These are phyloP conservation scores for Harringtonia lauricola DNA, from an alignment of 2,329 filamentous ascomycete species.

Conservation along the genomic window DNA sequence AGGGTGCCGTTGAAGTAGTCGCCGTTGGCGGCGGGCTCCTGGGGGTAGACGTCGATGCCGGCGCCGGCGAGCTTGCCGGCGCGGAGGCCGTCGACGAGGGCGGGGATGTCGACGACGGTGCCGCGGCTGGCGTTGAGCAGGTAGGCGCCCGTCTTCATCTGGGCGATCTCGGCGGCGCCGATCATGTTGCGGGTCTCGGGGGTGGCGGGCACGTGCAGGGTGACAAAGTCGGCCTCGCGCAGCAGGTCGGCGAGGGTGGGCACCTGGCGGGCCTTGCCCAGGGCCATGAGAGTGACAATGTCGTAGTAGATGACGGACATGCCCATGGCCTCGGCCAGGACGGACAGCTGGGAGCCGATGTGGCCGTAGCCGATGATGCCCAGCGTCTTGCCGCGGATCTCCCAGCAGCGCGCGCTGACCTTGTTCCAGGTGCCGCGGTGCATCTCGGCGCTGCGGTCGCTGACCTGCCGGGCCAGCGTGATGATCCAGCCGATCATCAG, in stretches of 20 bases:
- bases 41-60: constrained; percentile 91
- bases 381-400: constrained; percentile 93
- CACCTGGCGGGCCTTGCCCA: constrained; percentile 82
- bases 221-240: constrained; percentile 77
- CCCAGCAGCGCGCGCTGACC: constrained; percentile 93
- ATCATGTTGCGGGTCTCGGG: constrained; percentile 92
- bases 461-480: constrained; percentile 76
- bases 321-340: constrained; percentile 92
- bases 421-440: constrained; percentile 97
- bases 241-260: constrained; percentile 67
- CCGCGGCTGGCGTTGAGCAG: constrained; percentile 94
- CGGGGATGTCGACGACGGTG: constrained; percentile 87
- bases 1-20: constrained; percentile 83
- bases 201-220: constrained; percentile 87
- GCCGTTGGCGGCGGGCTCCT: constrained; percentile 87
- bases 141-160: constrained; percentile 91
- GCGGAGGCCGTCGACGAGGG: constrained; percentile 78
- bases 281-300: constrained; percentile 83
- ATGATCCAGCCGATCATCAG: constrained; percentile 94
- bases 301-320: constrained; percentile 99
- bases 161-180: constrained; percentile 60
- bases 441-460: constrained; percentile 88
- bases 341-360: constrained; percentile 91
- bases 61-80: constrained; percentile 82
- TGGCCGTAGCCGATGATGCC: constrained; percentile 96